Percentiles rank a stretch among this genome's conserved stretches.
phyloP scores from a whole-genome alignment of 495 filamentous ascomycete genomes.

The Aspergillus panamensis region DNA sequence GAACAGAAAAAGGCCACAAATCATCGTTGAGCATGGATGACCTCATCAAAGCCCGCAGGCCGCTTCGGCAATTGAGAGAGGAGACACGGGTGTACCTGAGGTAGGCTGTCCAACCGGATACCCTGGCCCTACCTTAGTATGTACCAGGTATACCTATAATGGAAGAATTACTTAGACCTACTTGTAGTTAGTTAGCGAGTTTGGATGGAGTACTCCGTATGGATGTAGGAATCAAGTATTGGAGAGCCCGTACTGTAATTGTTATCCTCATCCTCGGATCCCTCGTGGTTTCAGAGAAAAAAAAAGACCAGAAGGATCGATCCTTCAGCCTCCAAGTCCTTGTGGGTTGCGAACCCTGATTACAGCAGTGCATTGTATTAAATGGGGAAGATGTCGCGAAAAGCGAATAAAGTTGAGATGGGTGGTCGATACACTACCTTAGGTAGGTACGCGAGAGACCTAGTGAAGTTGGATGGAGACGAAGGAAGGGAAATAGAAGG shows the following conservation, averaged over 20 bases:
- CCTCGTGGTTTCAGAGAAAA: neutral
- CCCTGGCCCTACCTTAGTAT: too few species aligned
- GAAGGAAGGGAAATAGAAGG: constrained; percentile 2
- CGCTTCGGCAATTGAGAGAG: too few species aligned
- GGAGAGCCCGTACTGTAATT: too few species aligned
- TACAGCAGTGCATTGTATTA: neutral
- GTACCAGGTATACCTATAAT: too few species aligned
- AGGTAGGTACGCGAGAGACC: too few species aligned
- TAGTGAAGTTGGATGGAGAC: neutral
- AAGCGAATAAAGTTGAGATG: neutral
- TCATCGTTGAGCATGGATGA: neutral
- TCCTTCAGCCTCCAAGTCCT: constrained; percentile 3
- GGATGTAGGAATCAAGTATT: too few species aligned
- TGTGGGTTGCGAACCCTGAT: neutral
- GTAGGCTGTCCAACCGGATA: too few species aligned
- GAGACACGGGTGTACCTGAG: too few species aligned
- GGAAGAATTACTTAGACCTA: neutral
- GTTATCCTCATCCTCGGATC: neutral
- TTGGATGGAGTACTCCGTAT: too few species aligned
- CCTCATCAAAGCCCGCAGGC: too few species aligned
- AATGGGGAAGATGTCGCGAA: neutral
- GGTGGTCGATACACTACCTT: too few species aligned
- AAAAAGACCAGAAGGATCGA: neutral
- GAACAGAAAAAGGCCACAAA: neutral
- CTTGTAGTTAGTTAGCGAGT: too few species aligned